These are phyloP conservation scores for Bipolaris gigantea DNA, from an alignment of 2,329 filamentous ascomycete species.

Conservation along the genomic window DNA sequence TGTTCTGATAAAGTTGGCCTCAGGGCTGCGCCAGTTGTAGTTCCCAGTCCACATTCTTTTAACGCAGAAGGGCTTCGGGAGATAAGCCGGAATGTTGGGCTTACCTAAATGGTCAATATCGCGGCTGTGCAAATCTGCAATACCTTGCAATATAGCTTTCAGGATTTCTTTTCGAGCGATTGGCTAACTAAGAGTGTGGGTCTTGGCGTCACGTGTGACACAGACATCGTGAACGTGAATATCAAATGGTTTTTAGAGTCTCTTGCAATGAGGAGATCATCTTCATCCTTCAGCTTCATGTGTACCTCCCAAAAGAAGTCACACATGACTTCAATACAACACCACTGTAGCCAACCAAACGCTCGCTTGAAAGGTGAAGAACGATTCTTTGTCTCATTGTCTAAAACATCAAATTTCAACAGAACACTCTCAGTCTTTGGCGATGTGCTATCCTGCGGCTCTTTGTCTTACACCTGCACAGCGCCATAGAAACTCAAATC, in stretches of 20 bases:
- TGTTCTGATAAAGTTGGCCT: conserved; percentile 30
- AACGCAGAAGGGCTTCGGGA: conserved; percentile 37
- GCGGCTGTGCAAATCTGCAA: conserved; percentile 28
- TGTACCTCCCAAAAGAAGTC: no score
- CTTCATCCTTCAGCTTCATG: no score
- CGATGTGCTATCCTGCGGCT: neutral
- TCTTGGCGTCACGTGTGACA: no score
- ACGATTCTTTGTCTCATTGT: conserved; percentile 1
- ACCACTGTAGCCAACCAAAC: no score
- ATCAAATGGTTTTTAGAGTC: no score
- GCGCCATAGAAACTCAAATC: neutral
- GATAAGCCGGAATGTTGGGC: conserved; percentile 15
- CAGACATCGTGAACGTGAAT: no score
- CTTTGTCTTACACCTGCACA: conserved; percentile 6
- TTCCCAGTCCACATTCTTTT: conserved; percentile 37
- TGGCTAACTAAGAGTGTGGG: no score
- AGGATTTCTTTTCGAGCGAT: conserved; percentile 25
- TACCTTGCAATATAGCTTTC: conserved; percentile 25
- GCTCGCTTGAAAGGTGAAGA: no score
- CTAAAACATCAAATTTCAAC: neutral
- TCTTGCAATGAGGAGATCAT: no score
- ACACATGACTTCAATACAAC: no score
- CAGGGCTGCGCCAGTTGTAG: conserved; percentile 40
- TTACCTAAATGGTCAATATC: conserved; percentile 32
- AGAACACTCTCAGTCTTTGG: neutral